A percentile compares a stretch with the other conserved stretches of the same genome.
Evolutionary conservation across 495 filamentous ascomycete species (phyloP).

Genomic region (Margaritispora aquatica): DNA sequence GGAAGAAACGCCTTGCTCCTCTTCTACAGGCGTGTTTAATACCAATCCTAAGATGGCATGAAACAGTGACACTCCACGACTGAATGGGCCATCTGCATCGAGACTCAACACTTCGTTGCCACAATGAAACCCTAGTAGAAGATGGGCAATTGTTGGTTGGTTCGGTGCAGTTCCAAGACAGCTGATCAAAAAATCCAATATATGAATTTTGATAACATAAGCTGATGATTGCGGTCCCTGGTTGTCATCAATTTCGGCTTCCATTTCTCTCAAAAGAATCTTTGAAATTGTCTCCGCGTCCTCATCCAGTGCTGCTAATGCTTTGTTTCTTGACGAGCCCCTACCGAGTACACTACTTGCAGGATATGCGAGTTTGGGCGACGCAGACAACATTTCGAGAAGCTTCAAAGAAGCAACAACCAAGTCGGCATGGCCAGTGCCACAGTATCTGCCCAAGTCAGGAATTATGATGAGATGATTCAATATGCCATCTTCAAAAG

Average conservation of each 20-base stretch:
- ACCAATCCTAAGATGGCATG: slow-evolving; percentile 68
- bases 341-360: slow-evolving; percentile 41
- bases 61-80: slow-evolving; percentile 65
- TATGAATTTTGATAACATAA: slow-evolving; percentile 68
- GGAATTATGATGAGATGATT: slow-evolving; percentile 70
- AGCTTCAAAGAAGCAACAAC: slow-evolving; percentile 71
- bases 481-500: slow-evolving; percentile 88
- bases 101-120: slow-evolving; percentile 58
- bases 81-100: slow-evolving; percentile 56
- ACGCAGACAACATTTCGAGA: slow-evolving; percentile 77
- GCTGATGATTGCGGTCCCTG: slow-evolving; percentile 54
- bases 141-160: slow-evolving; percentile 77
- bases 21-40: slow-evolving; percentile 55
- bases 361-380: slow-evolving; percentile 60
- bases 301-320: slow-evolving; percentile 70
- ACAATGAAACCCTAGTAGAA: slow-evolving; percentile 83
- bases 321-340: slow-evolving; percentile 62
- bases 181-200: slow-evolving; percentile 76
- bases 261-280: slow-evolving; percentile 59
- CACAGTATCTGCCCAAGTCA: slow-evolving; percentile 76
- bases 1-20: slow-evolving; percentile 51
- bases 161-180: slow-evolving; percentile 65
- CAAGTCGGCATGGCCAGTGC: slow-evolving; percentile 68
- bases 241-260: slow-evolving; percentile 55
- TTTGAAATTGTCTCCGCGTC: slow-evolving; percentile 64